These are phyloP conservation scores for Thermoascus crustaceus DNA, from an alignment of 2,329 filamentous ascomycete species.

Conservation along the genomic window DNA sequence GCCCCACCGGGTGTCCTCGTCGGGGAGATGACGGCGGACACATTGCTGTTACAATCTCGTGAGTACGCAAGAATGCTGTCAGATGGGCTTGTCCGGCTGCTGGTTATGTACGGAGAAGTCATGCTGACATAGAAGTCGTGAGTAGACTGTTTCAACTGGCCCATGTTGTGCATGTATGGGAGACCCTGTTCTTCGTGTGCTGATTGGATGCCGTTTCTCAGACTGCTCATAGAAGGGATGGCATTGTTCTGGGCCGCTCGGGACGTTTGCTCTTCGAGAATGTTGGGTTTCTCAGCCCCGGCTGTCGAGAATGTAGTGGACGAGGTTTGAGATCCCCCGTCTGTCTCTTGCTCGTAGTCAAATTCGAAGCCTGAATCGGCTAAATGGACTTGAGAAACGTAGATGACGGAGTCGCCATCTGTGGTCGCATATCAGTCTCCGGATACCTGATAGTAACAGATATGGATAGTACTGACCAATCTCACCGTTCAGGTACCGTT, in stretches of 20 bases:
- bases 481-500: constrained; percentile 28
- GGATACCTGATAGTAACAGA: too few species aligned
- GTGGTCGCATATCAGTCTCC: not conserved
- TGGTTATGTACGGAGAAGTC: not conserved
- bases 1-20: not conserved
- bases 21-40: too few species aligned
- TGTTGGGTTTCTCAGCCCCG: not conserved
- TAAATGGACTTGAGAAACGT: constrained; percentile 21
- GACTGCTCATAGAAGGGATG: not conserved
- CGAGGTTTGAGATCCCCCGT: not conserved
- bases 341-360: constrained; percentile 7
- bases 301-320: not conserved
- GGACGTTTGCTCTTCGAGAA: not conserved
- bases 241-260: not conserved
- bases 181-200: not conserved
- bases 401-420: constrained; percentile 22
- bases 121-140: not conserved
- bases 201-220: not conserved
- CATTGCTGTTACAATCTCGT: too few species aligned
- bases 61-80: not conserved
- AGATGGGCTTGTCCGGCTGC: not conserved
- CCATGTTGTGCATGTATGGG: not conserved
- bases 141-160: not conserved
- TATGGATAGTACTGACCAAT: constrained; percentile 20
- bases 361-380: constrained; percentile 14